A percentile compares a stretch with the other conserved stretches of the same genome.
Evolutionary conservation across 305 asterid species (phyloP).

Genomic region (Rubia balearica): DNA sequence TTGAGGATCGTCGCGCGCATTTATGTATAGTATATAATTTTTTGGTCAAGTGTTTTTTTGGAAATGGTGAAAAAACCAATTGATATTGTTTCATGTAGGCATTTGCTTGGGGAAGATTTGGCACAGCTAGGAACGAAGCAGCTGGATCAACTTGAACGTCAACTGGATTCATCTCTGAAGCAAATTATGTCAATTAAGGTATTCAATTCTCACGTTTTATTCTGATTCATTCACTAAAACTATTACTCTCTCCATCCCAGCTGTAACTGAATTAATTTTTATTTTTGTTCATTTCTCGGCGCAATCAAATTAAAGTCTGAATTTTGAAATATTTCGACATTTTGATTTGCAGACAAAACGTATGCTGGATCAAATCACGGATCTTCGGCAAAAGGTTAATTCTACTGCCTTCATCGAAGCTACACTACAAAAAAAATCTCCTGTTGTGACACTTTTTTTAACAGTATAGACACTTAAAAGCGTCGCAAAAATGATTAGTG

Average conservation of each 20-base stretch:
- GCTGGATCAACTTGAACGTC: slow-evolving; percentile 51
- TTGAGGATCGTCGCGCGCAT: no score
- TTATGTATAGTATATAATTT: no score
- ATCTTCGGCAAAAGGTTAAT: slow-evolving; percentile 32
- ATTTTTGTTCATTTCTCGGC: no score
- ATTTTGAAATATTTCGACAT: neutral
- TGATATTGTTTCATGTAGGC: slow-evolving; percentile 24
- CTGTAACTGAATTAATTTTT: no score
- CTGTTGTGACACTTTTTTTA: no score
- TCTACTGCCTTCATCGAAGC: neutral
- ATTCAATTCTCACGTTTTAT: neutral
- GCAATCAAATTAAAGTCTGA: no score
- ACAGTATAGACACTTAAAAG: no score
- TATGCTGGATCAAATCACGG: slow-evolving; percentile 28
- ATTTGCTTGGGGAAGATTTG: slow-evolving; percentile 59
- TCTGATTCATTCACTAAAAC: neutral
- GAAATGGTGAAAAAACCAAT: neutral
- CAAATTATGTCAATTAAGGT: slow-evolving; percentile 50
- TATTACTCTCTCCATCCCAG: no score
- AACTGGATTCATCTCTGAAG: slow-evolving; percentile 44
- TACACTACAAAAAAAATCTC: no score
- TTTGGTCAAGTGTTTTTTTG: neutral
- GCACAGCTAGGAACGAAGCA: slow-evolving; percentile 35
- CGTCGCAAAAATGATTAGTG: no score
- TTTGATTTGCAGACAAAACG: slow-evolving; percentile 25